Evolutionary conservation across 768 basidiomycete genomes (phyloP).

Genomic region (Collybiopsis confluens): DNA sequence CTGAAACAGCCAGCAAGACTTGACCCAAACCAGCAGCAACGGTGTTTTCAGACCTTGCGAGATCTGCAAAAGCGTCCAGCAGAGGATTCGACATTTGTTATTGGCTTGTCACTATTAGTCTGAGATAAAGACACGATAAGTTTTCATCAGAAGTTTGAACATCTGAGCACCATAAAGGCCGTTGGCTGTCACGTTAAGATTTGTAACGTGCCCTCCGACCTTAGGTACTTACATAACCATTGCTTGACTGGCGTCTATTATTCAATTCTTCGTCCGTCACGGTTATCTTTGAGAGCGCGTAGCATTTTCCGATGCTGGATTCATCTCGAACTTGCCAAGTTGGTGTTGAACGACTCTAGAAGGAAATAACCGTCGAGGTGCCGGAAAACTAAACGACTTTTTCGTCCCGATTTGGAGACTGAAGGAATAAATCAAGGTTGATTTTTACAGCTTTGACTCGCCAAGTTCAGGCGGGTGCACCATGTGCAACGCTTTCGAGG

Average conservation of each 20-base stretch:
- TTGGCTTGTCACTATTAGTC: neutral
- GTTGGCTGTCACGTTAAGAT: neutral
- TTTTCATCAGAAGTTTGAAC: neutral
- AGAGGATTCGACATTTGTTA: slow-evolving; percentile 4
- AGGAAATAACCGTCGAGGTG: too few species aligned
- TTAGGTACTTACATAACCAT: too few species aligned
- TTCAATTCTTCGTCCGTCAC: too few species aligned
- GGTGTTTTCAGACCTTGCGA: slow-evolving; percentile 18
- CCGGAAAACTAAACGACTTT: neutral
- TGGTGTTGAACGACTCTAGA: too few species aligned
- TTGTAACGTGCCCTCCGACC: too few species aligned
- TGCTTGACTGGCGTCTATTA: too few species aligned
- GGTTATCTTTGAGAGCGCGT: too few species aligned
- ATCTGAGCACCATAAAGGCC: neutral
- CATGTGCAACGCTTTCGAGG: neutral
- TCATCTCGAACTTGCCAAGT: too few species aligned
- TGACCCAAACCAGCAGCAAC: slow-evolving; percentile 25
- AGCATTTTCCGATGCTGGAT: too few species aligned
- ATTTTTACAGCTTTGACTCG: slow-evolving; percentile 1
- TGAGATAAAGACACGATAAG: neutral
- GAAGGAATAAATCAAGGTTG: neutral
- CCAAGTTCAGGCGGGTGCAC: neutral
- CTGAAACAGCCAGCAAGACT: slow-evolving; percentile 23
- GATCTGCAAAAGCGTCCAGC: slow-evolving; percentile 3
- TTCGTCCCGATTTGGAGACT: neutral